Evolutionary conservation across 306 rosid species (phyloP).

Genomic region (Quercus ilex): DNA sequence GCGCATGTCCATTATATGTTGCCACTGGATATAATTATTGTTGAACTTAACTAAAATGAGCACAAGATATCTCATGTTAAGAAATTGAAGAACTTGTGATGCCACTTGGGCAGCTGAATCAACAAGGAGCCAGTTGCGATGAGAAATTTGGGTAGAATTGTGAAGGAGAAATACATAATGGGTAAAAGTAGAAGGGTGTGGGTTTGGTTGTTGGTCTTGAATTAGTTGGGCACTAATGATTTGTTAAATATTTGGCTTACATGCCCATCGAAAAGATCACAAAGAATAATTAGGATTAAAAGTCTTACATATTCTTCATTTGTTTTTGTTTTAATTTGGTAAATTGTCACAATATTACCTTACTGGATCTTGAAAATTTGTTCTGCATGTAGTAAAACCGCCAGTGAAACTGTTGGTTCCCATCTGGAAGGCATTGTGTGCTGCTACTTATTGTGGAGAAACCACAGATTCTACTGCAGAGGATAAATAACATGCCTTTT

Average conservation of each 20-base stretch:
- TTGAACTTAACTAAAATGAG: background rate
- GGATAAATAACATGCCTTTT: background rate
- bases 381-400: constrained; percentile 56
- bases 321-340: too few species aligned
- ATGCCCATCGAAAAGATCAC: background rate
- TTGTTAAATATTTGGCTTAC: background rate
- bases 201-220: background rate
- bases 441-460: constrained; percentile 43
- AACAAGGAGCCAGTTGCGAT: too few species aligned
- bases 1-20: background rate
- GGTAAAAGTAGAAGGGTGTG: background rate
- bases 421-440: constrained; percentile 84
- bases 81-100: background rate
- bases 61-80: background rate
- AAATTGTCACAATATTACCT: background rate
- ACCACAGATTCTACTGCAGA: background rate
- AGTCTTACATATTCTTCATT: background rate
- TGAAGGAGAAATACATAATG: background rate
- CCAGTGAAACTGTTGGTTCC: constrained; percentile 74
- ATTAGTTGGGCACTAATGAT: background rate
- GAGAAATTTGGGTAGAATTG: background rate
- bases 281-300: background rate
- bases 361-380: constrained; percentile 9
- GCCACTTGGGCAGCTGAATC: background rate
- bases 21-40: background rate